Base-by-base conservation (phyloP, 371 early-diverging fungal species). In the Zopfochytrium polystomum region DNA sequence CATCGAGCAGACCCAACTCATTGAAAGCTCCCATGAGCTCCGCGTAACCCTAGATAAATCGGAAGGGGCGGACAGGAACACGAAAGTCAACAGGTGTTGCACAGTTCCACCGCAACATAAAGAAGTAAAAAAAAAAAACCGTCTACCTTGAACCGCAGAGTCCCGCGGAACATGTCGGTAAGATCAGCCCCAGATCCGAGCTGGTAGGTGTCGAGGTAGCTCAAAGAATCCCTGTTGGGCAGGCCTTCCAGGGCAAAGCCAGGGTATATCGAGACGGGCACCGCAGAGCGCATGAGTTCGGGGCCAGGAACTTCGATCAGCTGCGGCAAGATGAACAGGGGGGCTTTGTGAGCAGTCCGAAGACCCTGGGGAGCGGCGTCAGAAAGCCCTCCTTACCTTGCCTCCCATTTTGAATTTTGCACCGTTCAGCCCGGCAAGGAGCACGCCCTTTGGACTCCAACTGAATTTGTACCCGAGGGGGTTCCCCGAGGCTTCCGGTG, bases 381-480 rank as follows among this genome's bases (percentile, higher is more conserved):
- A n/a, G n/a, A n/a, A n/a, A n/a, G n/a, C n/a, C n/a, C n/a, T n/a
- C 29, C 47, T 43, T 63, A 85, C 87, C 84, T 93, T 86, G 60
- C 95, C 95, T 66, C 91, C 83, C 75, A 86, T 82, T 67, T 87
- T 87, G 71, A 86, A 98, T 55, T 81, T 84, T 54, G 97, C 98
- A 38, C 81, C 82, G 77, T 96, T 98, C 74, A 90, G 83, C 55
- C 92, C 85, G 18, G 99, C 99, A 51, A 96, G 80, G 56, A 98
- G 77, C 27, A 97, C 99, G 56, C 97, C 80, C 45, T 68, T 89
- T 6, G 96, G 91, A 30, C 90, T 90, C 99, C 99, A 98, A 67
- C 90, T 89, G 80, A 98, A 98, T 78, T 98, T 98, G 87, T 98
- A 98, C 31, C 98, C 98, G 34, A 98, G 86, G 50, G 99, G 98